phyloP scores from a whole-genome alignment of 2,329 filamentous ascomycete species.

The Didymella pinodella region DNA sequence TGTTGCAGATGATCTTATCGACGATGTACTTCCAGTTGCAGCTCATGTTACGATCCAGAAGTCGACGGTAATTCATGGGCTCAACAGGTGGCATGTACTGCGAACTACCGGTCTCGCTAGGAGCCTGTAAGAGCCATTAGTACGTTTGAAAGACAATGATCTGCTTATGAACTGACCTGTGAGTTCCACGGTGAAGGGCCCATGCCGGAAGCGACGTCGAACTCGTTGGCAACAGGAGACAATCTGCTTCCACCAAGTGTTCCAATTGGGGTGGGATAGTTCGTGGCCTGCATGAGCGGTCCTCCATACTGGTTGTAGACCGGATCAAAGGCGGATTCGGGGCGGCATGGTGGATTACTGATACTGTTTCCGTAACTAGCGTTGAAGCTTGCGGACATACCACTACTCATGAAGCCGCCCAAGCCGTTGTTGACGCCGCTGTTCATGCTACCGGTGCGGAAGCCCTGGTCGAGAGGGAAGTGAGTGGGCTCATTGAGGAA shows the following conservation, averaged over 20 bases:
- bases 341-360: slow-evolving; percentile 48
- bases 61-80: slow-evolving; percentile 92
- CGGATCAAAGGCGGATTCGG: slow-evolving; percentile 48
- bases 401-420: slow-evolving; percentile 13
- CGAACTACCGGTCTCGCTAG: slow-evolving; percentile 35
- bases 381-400: slow-evolving; percentile 26
- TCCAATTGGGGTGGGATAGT: slow-evolving; percentile 48
- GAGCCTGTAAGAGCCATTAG: slow-evolving; percentile 30
- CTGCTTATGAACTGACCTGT: slow-evolving; percentile 33
- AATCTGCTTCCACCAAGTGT: slow-evolving; percentile 48
- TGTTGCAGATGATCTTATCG: slow-evolving; percentile 99
- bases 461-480: slow-evolving; percentile 47
- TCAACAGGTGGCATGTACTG: slow-evolving; percentile 88
- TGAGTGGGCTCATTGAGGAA: slow-evolving; percentile 50
- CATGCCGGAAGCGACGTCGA: slow-evolving; percentile 45
- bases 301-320: slow-evolving; percentile 46
- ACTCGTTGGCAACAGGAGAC: slow-evolving; percentile 58
- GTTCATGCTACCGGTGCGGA: slow-evolving; percentile 35
- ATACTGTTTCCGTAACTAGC: slow-evolving; percentile 28
- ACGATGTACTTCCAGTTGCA: slow-evolving; percentile 99
- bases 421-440: slow-evolving; percentile 26
- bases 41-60: slow-evolving; percentile 93
- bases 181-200: slow-evolving; percentile 52
- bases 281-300: slow-evolving; percentile 29
- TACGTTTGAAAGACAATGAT: neutral